These are phyloP conservation scores for Rhizopogon parksii DNA, from an alignment of 1,284 basidiomycete species.

Conservation along the genomic window DNA sequence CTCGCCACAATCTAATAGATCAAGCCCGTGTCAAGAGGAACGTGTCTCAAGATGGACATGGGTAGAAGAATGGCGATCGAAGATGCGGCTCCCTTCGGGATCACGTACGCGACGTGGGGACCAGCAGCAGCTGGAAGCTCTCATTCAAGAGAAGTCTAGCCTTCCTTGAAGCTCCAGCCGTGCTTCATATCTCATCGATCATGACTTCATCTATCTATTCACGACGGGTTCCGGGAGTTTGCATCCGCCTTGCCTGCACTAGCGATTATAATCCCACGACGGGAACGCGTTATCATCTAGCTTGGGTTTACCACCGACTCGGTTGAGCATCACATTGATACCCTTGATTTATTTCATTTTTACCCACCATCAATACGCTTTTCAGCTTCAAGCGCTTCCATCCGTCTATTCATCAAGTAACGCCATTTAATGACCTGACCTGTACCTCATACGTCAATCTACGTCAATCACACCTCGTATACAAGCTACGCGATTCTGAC, in stretches of 20 bases:
- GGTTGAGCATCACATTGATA: slow-evolving; percentile 16
- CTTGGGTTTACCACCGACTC: slow-evolving; percentile 1
- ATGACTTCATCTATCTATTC: slow-evolving; percentile 12
- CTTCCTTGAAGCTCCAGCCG: slow-evolving; percentile 23
- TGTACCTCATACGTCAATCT: slow-evolving; percentile 25
- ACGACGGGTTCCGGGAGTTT: neutral
- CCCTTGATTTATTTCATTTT: slow-evolving; percentile 26
- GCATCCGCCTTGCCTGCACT: slow-evolving; percentile 3
- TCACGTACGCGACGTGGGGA: slow-evolving; percentile 33
- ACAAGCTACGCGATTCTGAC: slow-evolving; percentile 5
- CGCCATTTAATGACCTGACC: slow-evolving; percentile 20
- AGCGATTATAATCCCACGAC: slow-evolving; percentile 6
- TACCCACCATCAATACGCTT: slow-evolving; percentile 18
- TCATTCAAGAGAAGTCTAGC: slow-evolving; percentile 41
- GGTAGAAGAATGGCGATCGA: slow-evolving; percentile 53
- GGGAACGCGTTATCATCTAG: slow-evolving; percentile 1
- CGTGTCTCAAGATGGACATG: slow-evolving; percentile 46
- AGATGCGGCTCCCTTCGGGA: slow-evolving; percentile 41
- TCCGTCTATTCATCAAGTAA: slow-evolving; percentile 15
- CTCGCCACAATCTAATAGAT: slow-evolving; percentile 17
- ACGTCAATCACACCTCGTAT: slow-evolving; percentile 15
- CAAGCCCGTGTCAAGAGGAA: slow-evolving; percentile 27
- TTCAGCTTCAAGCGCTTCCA: slow-evolving; percentile 8
- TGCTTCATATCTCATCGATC: slow-evolving; percentile 5
- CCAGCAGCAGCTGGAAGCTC: slow-evolving; percentile 34